Evolutionary conservation across 768 basidiomycete species (phyloP).

Genomic region (Sarcomyxa edulis): DNA sequence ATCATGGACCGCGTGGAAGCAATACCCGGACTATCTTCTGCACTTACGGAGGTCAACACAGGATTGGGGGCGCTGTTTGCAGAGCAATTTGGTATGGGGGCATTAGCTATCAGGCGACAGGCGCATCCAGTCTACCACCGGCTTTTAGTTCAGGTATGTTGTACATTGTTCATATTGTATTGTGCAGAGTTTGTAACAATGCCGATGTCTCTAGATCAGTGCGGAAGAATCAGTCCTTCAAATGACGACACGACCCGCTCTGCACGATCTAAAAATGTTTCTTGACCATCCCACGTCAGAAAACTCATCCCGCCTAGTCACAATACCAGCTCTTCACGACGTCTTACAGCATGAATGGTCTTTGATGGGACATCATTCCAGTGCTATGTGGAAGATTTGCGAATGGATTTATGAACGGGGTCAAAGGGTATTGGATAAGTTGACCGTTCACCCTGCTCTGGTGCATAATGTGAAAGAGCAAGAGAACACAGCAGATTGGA

Average conservation of each 20-base stretch:
- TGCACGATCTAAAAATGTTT: constrained; percentile 9
- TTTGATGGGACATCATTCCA: background rate
- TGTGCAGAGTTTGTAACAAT: no score
- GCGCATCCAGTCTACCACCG: constrained; percentile 3
- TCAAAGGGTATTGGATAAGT: constrained; percentile 1
- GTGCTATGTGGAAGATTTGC: constrained; percentile 3
- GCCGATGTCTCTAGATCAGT: constrained; percentile 10
- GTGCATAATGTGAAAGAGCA: background rate
- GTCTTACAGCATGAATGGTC: constrained; percentile 5
- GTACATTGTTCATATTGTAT: background rate
- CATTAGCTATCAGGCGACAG: background rate
- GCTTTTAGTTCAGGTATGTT: constrained; percentile 11
- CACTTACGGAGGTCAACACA: constrained; percentile 1
- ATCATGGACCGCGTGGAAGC: background rate
- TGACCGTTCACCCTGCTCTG: constrained; percentile 3
- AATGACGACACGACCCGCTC: constrained; percentile 11
- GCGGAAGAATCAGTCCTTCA: constrained; percentile 19
- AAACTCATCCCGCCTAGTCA: constrained; percentile 6
- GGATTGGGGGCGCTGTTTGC: constrained; percentile 6
- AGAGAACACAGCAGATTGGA: constrained; percentile 1
- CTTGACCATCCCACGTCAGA: constrained; percentile 1
- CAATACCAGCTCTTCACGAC: constrained; percentile 12
- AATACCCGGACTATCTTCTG: background rate
- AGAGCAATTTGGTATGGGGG: constrained; percentile 5
- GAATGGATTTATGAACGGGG: constrained; percentile 10